Evolutionary conservation across 164 flowering plant genomes (phyloP).

Genomic region (Vitis riparia): DNA sequence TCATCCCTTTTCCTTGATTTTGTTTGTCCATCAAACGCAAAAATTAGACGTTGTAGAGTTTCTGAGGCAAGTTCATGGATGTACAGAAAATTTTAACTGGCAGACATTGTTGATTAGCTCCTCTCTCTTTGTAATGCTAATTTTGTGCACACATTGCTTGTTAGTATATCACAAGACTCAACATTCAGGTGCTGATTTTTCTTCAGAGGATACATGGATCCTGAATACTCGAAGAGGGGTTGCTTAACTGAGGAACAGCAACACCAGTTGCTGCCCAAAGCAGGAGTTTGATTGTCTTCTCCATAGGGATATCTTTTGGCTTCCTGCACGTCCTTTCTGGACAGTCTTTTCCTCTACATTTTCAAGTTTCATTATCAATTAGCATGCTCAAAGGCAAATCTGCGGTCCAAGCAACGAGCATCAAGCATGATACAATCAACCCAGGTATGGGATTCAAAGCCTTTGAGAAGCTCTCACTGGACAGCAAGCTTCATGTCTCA

Average conservation of each 20-base stretch:
- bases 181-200: background rate
- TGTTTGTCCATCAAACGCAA: no score
- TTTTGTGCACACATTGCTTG: no score
- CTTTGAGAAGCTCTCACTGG: conserved; percentile 33
- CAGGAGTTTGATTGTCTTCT: conserved; percentile 67
- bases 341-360: conserved; percentile 31
- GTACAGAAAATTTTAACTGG: no score
- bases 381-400: conserved; percentile 75
- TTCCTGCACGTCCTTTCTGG: background rate
- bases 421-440: conserved; percentile 22
- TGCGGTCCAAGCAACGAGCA: conserved; percentile 44
- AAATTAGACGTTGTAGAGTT: no score
- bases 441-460: conserved; percentile 41
- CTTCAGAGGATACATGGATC: conserved; percentile 90
- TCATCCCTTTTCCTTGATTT: no score
- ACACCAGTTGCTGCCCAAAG: conserved; percentile 52
- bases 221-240: conserved; percentile 88
- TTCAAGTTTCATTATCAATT: conserved; percentile 16
- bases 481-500: conserved; percentile 27
- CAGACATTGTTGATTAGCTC: no score
- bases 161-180: no score
- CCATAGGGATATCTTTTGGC: conserved; percentile 58
- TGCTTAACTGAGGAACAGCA: conserved; percentile 74
- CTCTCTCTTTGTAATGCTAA: no score
- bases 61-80: no score